Conservation (phyloP, 352 stramenopile genomes). For the Albugo candida region DNA sequence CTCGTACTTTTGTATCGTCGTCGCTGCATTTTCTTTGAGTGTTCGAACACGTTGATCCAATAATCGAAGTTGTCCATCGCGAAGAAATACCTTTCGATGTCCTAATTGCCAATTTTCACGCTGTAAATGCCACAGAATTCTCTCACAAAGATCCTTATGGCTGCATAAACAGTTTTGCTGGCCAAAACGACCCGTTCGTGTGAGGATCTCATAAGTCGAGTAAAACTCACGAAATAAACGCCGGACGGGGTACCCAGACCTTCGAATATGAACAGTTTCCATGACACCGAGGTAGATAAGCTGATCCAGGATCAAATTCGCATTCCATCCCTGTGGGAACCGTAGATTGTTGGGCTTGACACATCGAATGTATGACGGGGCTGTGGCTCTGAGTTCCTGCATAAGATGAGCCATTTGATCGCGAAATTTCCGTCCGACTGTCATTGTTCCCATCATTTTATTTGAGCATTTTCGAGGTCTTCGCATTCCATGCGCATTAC, state of each 20-base stretch:
- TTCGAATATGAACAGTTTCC: constrained; percentile 79
- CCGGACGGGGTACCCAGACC: constrained; percentile 72
- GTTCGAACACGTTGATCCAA: constrained; percentile 74
- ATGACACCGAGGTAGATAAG: constrained; percentile 81
- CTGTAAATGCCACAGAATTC: constrained; percentile 51
- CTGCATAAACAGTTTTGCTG: constrained; percentile 32
- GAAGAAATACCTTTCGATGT: constrained; percentile 79
- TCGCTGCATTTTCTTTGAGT: constrained; percentile 64
- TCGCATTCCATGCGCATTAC: constrained; percentile 13
- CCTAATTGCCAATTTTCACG: constrained; percentile 77
- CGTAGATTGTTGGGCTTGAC: constrained; percentile 85
- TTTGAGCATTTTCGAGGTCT: constrained; percentile 51
- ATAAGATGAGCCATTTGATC: constrained; percentile 80
- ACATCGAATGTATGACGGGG: constrained; percentile 80
- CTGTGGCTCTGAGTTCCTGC: constrained; percentile 59
- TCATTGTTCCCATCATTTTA: constrained; percentile 82
- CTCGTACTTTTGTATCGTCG: constrained; percentile 53
- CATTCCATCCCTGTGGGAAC: constrained; percentile 75
- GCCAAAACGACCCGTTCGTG: constrained; percentile 30
- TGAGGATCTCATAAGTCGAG: constrained; percentile 77
- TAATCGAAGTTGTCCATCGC: constrained; percentile 61
- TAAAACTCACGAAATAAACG: constrained; percentile 73
- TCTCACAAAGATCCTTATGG: constrained; percentile 64
- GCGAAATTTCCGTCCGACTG: constrained; percentile 78
- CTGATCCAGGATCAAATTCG: constrained; percentile 72